phyloP scores from a whole-genome alignment of 345 rosid species.

The Eucalyptus victrix region DNA sequence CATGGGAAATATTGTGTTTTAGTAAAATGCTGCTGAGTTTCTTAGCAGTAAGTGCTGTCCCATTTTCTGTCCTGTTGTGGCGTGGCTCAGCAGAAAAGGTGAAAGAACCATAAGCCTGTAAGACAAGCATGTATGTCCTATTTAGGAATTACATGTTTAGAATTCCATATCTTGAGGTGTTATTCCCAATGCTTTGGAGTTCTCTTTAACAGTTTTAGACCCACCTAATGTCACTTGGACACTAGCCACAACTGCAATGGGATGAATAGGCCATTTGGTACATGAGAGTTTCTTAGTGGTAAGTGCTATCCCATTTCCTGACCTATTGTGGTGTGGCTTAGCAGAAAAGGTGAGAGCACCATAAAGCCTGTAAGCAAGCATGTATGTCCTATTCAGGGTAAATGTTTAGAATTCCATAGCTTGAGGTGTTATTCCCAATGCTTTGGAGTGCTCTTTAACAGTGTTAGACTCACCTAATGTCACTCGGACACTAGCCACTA shows the following conservation, averaged over 20 bases:
- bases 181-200: background rate
- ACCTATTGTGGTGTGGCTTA: background rate
- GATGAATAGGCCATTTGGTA: background rate
- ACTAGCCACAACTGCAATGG: background rate
- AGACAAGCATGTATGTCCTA: background rate
- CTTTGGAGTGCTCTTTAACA: background rate
- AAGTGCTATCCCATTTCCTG: background rate
- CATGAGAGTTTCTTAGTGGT: background rate
- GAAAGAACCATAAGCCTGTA: background rate
- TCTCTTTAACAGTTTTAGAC: background rate
- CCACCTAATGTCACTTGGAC: background rate
- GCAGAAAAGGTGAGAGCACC: background rate
- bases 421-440: background rate
- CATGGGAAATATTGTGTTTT: background rate
- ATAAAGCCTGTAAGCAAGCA: background rate
- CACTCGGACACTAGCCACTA: background rate
- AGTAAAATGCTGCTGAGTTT: background rate
- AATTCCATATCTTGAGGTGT: background rate
- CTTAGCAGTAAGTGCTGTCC: background rate
- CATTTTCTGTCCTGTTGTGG: background rate
- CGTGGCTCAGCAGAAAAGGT: background rate
- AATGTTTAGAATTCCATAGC: background rate
- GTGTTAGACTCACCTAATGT: background rate
- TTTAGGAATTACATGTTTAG: background rate
- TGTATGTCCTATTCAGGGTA: background rate